These are phyloP conservation scores for Aspergillus sp. DNA, from an alignment of 2,329 filamentous ascomycete species.

Conservation along the genomic window DNA sequence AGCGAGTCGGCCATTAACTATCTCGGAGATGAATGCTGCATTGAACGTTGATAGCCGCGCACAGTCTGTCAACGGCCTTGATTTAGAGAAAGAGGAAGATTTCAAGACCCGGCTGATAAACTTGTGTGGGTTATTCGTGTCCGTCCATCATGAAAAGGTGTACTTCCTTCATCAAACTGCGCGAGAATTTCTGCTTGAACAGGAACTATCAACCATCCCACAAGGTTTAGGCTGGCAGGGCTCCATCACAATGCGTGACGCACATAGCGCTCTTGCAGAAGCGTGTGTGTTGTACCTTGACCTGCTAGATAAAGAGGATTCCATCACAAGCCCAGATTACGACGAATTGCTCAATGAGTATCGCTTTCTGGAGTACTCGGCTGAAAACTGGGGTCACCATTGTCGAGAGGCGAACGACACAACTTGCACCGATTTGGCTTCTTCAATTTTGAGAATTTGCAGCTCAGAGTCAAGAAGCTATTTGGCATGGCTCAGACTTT, in stretches of 20 bases:
- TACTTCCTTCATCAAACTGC: constrained; percentile 23
- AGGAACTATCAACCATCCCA: background rate
- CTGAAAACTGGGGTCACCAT: background rate
- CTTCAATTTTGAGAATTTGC: background rate
- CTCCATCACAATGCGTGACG: background rate
- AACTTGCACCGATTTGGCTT: background rate
- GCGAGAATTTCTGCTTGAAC: constrained; percentile 16
- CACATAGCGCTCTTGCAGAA: background rate
- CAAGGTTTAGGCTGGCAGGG: background rate
- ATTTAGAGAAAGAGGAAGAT: constrained; percentile 10
- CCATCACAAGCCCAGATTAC: background rate
- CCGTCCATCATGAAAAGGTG: constrained; percentile 14
- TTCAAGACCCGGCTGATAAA: constrained; percentile 10
- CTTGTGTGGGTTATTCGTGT: constrained; percentile 18
- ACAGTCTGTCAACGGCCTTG: constrained; percentile 11
- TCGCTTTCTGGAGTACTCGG: background rate
- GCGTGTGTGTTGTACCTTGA: background rate
- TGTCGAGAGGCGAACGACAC: background rate
- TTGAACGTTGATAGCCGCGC: constrained; percentile 5
- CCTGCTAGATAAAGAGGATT: background rate
- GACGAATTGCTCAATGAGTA: background rate
- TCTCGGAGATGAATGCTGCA: constrained; percentile 10
- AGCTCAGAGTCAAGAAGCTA: background rate
- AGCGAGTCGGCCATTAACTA: constrained; percentile 3
- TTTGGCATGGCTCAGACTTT: background rate